Percentiles rank a stretch among this genome's conserved stretches.
phyloP scores from a whole-genome alignment of 2,329 filamentous ascomycete genomes.

The Hyphodiscus sp. region DNA sequence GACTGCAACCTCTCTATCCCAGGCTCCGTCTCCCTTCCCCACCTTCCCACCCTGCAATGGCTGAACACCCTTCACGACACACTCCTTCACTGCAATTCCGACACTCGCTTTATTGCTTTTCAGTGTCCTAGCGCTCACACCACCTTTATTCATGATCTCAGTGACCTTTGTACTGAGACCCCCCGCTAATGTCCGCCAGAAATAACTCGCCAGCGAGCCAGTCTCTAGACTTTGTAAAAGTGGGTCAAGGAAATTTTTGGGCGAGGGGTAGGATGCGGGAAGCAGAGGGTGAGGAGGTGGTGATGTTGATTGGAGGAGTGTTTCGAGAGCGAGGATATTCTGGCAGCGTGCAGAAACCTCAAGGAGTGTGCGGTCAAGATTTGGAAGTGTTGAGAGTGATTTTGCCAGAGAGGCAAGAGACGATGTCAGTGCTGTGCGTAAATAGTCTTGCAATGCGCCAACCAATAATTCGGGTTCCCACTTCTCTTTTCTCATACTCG shows the following conservation, averaged over 20 bases:
- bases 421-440: slow-evolving; percentile 73
- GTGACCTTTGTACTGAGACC: slow-evolving; percentile 70
- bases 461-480: slow-evolving; percentile 63
- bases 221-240: slow-evolving; percentile 78
- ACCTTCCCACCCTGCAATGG: slow-evolving; percentile 52
- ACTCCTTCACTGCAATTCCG: slow-evolving; percentile 71
- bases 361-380: slow-evolving; percentile 70
- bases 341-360: slow-evolving; percentile 83
- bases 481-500: slow-evolving; percentile 38
- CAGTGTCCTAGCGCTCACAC: slow-evolving; percentile 76
- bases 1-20: slow-evolving; percentile 89
- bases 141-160: slow-evolving; percentile 77
- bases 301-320: slow-evolving; percentile 63
- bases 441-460: slow-evolving; percentile 70
- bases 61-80: slow-evolving; percentile 72
- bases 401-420: slow-evolving; percentile 69
- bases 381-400: slow-evolving; percentile 72
- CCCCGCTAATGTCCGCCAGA: slow-evolving; percentile 84
- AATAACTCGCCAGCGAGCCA: slow-evolving; percentile 79
- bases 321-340: slow-evolving; percentile 82
- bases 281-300: slow-evolving; percentile 64
- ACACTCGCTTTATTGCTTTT: slow-evolving; percentile 69
- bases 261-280: slow-evolving; percentile 22
- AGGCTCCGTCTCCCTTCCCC: slow-evolving; percentile 46
- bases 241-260: slow-evolving; percentile 57